Percentiles rank a stretch among this genome's conserved stretches.
Conservation (phyloP, 352 stramenopile species). For the Globisporangium mamillatum region DNA sequence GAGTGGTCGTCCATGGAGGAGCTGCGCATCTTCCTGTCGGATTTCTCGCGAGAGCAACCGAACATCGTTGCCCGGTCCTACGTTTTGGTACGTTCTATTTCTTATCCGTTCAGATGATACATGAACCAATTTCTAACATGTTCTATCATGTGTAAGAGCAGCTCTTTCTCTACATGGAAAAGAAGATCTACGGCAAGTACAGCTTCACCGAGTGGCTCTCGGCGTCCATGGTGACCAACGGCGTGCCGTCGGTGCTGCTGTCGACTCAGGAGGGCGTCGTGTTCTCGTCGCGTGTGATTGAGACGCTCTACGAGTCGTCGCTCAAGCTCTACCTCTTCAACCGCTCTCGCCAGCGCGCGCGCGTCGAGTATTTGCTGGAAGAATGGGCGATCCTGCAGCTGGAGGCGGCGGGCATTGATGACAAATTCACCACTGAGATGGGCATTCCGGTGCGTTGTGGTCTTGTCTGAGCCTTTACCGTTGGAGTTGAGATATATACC, state of each 20-base stretch:
- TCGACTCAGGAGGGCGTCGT: constrained; percentile 83
- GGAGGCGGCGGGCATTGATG: constrained; percentile 68
- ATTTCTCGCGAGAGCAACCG: constrained; percentile 68
- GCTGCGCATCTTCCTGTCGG: constrained; percentile 67
- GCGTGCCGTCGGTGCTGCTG: constrained; percentile 74
- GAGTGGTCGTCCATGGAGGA: constrained; percentile 81
- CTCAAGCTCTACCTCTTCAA: constrained; percentile 81
- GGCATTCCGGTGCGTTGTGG: constrained; percentile 57
- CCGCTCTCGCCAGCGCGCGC: constrained; percentile 71
- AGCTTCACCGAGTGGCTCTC: constrained; percentile 86
- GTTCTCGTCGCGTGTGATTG: constrained; percentile 70
- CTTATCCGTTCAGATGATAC: constrained; percentile 26
- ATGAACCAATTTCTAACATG: not conserved
- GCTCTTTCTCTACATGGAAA: constrained; percentile 83
- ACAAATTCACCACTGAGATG: constrained; percentile 83
- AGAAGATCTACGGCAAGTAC: constrained; percentile 82
- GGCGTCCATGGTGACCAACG: constrained; percentile 77
- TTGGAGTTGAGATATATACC: not conserved
- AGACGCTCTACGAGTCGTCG: constrained; percentile 81
- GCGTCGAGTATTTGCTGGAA: constrained; percentile 79
- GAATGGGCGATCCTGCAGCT: constrained; percentile 77
- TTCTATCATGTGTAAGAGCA: constrained; percentile 13
- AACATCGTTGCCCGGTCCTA: constrained; percentile 80
- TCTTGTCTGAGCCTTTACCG: not conserved
- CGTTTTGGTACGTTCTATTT: constrained; percentile 49